Evolutionary conservation across 2,329 filamentous ascomycete species (phyloP), one percentile per base, ranked within the genome.

Genomic region (Pestalotiopsis sp.): DNA sequence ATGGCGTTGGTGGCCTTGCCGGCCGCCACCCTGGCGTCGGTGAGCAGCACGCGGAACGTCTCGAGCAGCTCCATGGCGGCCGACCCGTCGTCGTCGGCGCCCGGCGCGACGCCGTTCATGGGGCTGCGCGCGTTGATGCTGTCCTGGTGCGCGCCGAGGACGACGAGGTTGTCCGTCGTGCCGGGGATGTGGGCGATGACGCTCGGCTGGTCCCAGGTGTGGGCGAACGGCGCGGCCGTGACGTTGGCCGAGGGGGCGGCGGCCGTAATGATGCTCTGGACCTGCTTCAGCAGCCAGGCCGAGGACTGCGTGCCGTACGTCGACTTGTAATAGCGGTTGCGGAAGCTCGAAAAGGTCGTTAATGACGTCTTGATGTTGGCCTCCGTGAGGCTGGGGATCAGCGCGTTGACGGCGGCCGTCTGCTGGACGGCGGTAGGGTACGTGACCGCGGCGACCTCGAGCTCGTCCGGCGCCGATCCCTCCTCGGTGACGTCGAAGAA

Each of bases 131-230:
- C 83, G 75, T 95, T 95, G 79, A 95, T 91, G 74, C 91, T 93
- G 78, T 95, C 93, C 74, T 93, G 92, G 75, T 95, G 92, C 1
- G 92, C 92, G 39, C 93, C 92, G 66, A 95, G 88, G 2, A 95
- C 89, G 36, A 95, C 86, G 0, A 92, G 95, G 76, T 91, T 90
- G 65, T 91, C 86, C 69, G 85, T 90, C 79, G 90, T 86, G 17
- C 93, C 93, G 0, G 92, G 92, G 38, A 96, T 90, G 1, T 90
- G 92, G 20, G 92, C 93, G 74, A 96, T 93, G 74, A 96, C 90
- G 74, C 89, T 92, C 73, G 88, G 89, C 77, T 96, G 93, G 17
- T 88, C 87, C 91, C 92, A 96, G 0, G 88, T 80, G 76, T 94
- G 93, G 9, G 84, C 77, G 76, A 95, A 94, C 59, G 86, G 84